Conservation (phyloP, 495 filamentous ascomycete genomes). For the Aspergillus diversus region DNA sequence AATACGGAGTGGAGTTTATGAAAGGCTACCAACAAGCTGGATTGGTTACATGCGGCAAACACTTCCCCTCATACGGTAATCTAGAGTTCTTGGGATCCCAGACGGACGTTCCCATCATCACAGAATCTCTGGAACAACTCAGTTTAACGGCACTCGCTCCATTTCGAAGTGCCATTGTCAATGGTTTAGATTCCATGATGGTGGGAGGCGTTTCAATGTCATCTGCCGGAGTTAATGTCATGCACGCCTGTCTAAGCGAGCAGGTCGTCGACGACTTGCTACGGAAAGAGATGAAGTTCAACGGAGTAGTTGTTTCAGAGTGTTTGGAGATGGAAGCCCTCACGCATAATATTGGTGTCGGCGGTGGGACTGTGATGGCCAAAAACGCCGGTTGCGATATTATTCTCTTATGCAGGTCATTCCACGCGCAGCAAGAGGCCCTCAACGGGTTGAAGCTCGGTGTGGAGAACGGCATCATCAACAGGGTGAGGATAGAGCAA, state of each 20-base stretch:
- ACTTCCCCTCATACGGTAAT: slow-evolving; percentile 91
- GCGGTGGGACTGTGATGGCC: slow-evolving; percentile 90
- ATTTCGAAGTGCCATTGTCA: slow-evolving; percentile 81
- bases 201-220: slow-evolving; percentile 87
- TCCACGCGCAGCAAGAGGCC: slow-evolving; percentile 83
- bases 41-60: slow-evolving; percentile 83
- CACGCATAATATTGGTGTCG: slow-evolving; percentile 88
- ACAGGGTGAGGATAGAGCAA: slow-evolving; percentile 70
- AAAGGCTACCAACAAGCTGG: slow-evolving; percentile 88
- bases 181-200: slow-evolving; percentile 90
- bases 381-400: slow-evolving; percentile 91
- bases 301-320: slow-evolving; percentile 90
- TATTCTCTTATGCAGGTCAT: slow-evolving; percentile 81
- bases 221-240: slow-evolving; percentile 83
- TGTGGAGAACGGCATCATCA: slow-evolving; percentile 82
- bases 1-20: slow-evolving; percentile 84
- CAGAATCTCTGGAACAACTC: slow-evolving; percentile 84
- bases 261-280: slow-evolving; percentile 87
- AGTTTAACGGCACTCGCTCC: slow-evolving; percentile 82
- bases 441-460: slow-evolving; percentile 83
- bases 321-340: slow-evolving; percentile 95
- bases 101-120: slow-evolving; percentile 87
- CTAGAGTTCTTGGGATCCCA: slow-evolving; percentile 88
- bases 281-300: slow-evolving; percentile 79
- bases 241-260: slow-evolving; percentile 89